Evolutionary conservation across 768 basidiomycete species (phyloP).

Genomic region (Tylopilus sp.): DNA sequence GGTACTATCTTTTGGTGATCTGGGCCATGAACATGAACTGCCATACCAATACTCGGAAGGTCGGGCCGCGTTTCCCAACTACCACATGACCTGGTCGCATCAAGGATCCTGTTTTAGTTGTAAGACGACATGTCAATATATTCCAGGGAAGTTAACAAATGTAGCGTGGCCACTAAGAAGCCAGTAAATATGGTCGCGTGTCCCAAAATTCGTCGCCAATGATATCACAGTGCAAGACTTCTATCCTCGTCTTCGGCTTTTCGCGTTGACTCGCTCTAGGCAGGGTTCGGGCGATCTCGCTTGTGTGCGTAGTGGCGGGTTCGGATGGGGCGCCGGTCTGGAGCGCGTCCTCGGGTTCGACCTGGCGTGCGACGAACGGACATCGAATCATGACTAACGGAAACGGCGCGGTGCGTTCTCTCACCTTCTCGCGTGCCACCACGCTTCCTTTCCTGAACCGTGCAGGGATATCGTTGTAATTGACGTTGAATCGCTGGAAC

Average conservation of each 20-base stretch:
- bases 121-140: not conserved
- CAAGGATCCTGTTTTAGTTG: no score
- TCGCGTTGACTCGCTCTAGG: slow-evolving; percentile 30
- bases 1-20: no score
- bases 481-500: slow-evolving; percentile 76
- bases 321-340: not conserved
- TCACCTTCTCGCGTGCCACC: slow-evolving; percentile 64
- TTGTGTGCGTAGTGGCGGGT: no score
- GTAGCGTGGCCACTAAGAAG: not conserved
- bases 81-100: not conserved
- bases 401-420: not conserved
- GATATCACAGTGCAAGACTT: slow-evolving; percentile 76
- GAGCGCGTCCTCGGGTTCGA: slow-evolving; percentile 3
- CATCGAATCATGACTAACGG: not conserved
- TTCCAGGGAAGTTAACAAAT: not conserved
- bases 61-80: not conserved
- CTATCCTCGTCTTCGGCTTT: slow-evolving; percentile 43
- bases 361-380: not conserved
- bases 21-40: no score
- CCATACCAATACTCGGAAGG: no score
- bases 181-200: slow-evolving; percentile 51
- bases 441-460: slow-evolving; percentile 85
- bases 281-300: slow-evolving; percentile 14
- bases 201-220: slow-evolving; percentile 83
- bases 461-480: slow-evolving; percentile 75